A percentile compares a stretch with the other conserved stretches of the same genome.
Evolutionary conservation across 305 asterid species (phyloP).

Genomic region (Fraxinus greggii): DNA sequence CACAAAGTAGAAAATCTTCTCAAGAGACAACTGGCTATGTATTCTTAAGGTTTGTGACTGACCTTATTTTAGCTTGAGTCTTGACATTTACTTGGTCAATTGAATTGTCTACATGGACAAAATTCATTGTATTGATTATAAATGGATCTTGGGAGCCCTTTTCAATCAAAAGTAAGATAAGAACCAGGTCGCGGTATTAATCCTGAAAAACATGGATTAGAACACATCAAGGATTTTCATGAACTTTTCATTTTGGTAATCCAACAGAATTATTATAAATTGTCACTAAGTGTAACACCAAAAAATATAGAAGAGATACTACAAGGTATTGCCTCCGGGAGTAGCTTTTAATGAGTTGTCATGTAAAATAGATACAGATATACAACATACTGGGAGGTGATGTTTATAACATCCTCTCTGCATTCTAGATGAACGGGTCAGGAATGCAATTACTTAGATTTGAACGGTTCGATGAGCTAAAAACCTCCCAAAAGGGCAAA

Average conservation of each 20-base stretch:
- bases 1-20: slow-evolving; percentile 93
- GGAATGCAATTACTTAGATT: background rate
- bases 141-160: background rate
- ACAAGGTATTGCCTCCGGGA: background rate
- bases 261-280: background rate
- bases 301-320: background rate
- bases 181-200: background rate
- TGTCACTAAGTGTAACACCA: background rate
- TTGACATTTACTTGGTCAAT: background rate
- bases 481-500: background rate
- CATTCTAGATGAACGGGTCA: background rate
- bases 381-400: background rate
- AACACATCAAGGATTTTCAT: background rate
- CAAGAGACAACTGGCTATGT: slow-evolving; percentile 92
- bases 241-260: background rate
- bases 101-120: background rate
- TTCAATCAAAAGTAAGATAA: background rate
- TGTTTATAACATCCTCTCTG: background rate
- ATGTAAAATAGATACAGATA: background rate
- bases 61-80: background rate
- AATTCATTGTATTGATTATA: background rate
- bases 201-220: background rate
- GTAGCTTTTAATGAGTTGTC: background rate
- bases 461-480: background rate
- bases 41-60: slow-evolving; percentile 63